Conservation (phyloP, 768 basidiomycete genomes). For the Russula foetens region DNA sequence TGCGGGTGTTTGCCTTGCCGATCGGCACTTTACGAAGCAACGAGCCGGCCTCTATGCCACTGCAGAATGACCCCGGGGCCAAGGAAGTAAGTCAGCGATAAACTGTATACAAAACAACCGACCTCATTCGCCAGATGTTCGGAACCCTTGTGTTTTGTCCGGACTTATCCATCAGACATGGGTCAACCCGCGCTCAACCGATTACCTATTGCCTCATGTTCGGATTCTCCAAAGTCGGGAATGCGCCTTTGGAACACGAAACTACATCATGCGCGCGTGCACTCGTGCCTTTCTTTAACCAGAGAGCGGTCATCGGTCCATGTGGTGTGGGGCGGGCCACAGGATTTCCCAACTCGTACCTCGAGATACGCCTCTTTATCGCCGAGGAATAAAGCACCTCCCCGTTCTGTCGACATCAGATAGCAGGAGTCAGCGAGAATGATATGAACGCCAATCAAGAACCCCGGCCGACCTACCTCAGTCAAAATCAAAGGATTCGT, state of each 20-base stretch:
- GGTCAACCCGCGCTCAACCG: neutral
- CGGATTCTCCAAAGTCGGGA: neutral
- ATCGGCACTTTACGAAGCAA: neutral
- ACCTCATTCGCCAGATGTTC: neutral
- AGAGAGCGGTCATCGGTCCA: conserved; percentile 2
- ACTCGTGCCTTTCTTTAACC: neutral
- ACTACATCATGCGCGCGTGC: neutral
- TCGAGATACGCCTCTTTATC: neutral
- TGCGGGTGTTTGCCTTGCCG: neutral
- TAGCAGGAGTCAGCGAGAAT: neutral
- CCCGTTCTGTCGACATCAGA: neutral
- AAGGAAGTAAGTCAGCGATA: conserved; percentile 6
- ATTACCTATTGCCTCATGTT: neutral
- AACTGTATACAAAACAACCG: neutral
- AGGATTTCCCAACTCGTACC: neutral
- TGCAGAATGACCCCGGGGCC: neutral
- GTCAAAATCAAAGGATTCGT: conserved; percentile 29
- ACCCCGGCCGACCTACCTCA: neutral
- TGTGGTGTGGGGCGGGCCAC: neutral
- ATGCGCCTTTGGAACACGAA: conserved; percentile 1
- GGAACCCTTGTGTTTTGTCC: neutral
- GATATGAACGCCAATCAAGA: neutral
- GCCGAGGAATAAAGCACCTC: neutral
- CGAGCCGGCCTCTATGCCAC: too few species aligned
- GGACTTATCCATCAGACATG: neutral